A percentile compares a stretch with the other conserved stretches of the same genome.
Conservation (phyloP, 768 basidiomycete species). For the Mycena epipterygia region DNA sequence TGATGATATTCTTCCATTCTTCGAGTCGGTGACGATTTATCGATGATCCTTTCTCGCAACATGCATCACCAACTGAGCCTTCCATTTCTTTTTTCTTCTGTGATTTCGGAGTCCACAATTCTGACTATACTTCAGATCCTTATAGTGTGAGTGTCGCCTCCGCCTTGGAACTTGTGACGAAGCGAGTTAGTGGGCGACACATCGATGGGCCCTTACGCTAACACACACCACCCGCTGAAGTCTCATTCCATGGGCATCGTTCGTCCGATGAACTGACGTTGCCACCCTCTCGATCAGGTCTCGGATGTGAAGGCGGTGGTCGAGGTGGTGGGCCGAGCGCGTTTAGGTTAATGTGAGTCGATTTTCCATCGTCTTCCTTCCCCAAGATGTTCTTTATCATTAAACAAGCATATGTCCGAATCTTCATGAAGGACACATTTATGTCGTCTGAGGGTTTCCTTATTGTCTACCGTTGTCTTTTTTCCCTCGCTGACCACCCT, state of each 20-base stretch:
- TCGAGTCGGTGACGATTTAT: slow-evolving; percentile 78
- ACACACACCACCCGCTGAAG: slow-evolving; percentile 62
- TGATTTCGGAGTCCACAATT: slow-evolving; percentile 16
- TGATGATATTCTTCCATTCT: slow-evolving; percentile 44
- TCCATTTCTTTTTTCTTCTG: slow-evolving; percentile 38
- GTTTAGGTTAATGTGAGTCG: slow-evolving; percentile 12
- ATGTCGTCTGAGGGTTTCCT: slow-evolving; percentile 60
- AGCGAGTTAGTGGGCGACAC: slow-evolving; percentile 53
- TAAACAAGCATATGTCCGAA: slow-evolving; percentile 86
- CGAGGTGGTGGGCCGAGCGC: slow-evolving; percentile 3
- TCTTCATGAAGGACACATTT: slow-evolving; percentile 66
- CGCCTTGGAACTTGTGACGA: slow-evolving; percentile 45
- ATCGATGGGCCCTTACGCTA: slow-evolving; percentile 51
- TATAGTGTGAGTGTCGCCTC: slow-evolving; percentile 29
- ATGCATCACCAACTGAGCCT: slow-evolving; percentile 80
- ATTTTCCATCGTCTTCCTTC: slow-evolving; percentile 12
- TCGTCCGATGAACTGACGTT: slow-evolving; percentile 14
- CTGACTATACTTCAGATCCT: slow-evolving; percentile 22
- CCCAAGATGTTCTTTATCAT: slow-evolving; percentile 62
- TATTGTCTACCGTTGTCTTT: background rate
- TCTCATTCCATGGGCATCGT: slow-evolving; percentile 1
- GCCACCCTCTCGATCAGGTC: slow-evolving; percentile 16
- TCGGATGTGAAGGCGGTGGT: background rate
- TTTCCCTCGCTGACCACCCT: slow-evolving; percentile 10
- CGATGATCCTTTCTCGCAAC: slow-evolving; percentile 83